Evolutionary conservation across 75 land plant genomes (phyloP).

Genomic region (Larix kaempferi): DNA sequence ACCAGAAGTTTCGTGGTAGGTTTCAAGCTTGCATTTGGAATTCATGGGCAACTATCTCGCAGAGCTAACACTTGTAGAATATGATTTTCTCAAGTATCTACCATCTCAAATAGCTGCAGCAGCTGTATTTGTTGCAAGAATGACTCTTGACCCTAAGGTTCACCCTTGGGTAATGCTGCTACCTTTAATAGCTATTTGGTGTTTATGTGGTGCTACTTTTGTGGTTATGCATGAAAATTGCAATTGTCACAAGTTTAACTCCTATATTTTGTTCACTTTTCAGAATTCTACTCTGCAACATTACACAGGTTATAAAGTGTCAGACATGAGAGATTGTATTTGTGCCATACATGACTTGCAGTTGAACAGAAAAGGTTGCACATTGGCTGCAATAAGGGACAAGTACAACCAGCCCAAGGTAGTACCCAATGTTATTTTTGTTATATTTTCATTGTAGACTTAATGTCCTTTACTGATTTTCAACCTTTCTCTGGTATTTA

Average conservation of each 20-base stretch:
- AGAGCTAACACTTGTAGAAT: slow-evolving; percentile 58
- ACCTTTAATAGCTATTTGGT: background rate
- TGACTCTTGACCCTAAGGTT: slow-evolving; percentile 45
- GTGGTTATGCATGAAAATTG: background rate
- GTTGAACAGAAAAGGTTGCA: slow-evolving; percentile 25
- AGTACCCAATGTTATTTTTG: slow-evolving; percentile 7
- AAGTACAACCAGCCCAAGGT: slow-evolving; percentile 84
- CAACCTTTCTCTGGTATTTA: background rate
- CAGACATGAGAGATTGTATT: slow-evolving; percentile 65
- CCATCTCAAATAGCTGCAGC: slow-evolving; percentile 78
- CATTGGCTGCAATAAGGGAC: slow-evolving; percentile 52
- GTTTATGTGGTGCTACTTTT: background rate
- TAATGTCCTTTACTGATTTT: background rate
- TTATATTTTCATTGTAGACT: background rate
- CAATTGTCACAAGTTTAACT: background rate
- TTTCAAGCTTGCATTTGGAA: slow-evolving; percentile 1
- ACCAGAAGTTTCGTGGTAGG: background rate
- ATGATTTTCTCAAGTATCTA: slow-evolving; percentile 46
- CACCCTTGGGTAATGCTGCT: slow-evolving; percentile 62
- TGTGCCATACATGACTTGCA: slow-evolving; percentile 55
- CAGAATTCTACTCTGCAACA: slow-evolving; percentile 46
- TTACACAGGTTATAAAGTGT: slow-evolving; percentile 51
- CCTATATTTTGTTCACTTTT: slow-evolving; percentile 5
- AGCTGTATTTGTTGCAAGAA: slow-evolving; percentile 59
- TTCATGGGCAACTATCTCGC: slow-evolving; percentile 39